These are phyloP conservation scores for Taphrina betulina DNA, from an alignment of 1,139 yeast genomes.

Conservation along the genomic window DNA sequence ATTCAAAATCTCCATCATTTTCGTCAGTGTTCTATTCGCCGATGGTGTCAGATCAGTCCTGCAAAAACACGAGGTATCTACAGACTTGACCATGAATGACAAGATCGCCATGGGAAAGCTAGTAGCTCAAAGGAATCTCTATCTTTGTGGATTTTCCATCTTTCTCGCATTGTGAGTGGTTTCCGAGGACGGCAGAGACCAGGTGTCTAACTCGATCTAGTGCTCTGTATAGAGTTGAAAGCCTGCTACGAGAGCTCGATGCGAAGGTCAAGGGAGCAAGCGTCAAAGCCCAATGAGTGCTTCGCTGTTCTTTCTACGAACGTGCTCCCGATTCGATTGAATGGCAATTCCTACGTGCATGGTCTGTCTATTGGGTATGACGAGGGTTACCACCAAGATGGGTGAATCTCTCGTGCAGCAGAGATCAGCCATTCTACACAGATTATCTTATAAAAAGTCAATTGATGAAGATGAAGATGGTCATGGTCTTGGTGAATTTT, in stretches of 20 bases:
- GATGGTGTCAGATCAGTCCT: constrained; percentile 25
- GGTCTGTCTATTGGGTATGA: too few species aligned
- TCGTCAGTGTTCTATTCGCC: constrained; percentile 21
- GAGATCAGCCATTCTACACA: too few species aligned
- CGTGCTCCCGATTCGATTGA: too few species aligned
- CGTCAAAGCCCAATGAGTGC: constrained; percentile 5
- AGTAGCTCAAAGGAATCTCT: constrained; percentile 26
- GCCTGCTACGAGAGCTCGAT: constrained; percentile 13
- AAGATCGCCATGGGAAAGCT: constrained; percentile 21
- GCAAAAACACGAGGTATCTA: constrained; percentile 22
- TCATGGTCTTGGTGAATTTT: too few species aligned
- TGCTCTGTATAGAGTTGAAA: constrained; percentile 15
- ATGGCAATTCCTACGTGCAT: too few species aligned
- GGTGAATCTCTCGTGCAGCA: too few species aligned
- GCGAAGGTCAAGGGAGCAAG: not conserved
- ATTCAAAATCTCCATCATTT: constrained; percentile 27
- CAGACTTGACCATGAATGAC: constrained; percentile 27
- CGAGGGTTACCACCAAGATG: too few species aligned
- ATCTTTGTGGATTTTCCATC: constrained; percentile 28
- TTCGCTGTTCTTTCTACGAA: too few species aligned
- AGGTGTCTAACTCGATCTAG: not conserved
- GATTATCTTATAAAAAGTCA: too few species aligned
- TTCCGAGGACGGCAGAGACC: not conserved
- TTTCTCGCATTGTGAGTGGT: constrained; percentile 22
- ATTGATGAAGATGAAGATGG: too few species aligned